Evolutionary conservation across 2,329 filamentous ascomycete genomes (phyloP).

Genomic region (Exophiala oligosperma): DNA sequence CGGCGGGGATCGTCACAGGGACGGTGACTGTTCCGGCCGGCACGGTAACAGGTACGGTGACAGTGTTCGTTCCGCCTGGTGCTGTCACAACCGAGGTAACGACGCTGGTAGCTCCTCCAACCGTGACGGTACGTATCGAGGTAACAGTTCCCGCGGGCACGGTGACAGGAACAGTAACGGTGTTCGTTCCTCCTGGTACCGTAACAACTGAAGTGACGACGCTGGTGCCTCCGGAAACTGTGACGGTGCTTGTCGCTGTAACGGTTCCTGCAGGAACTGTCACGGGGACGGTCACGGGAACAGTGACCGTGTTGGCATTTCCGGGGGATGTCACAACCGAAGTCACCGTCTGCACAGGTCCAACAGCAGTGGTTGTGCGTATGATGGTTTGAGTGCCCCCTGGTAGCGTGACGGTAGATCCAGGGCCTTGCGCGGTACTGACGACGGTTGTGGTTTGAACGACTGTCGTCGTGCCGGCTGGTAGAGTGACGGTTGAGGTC

Average conservation of each 20-base stretch:
- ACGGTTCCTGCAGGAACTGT: background rate
- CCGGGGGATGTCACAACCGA: background rate
- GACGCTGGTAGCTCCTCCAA: background rate
- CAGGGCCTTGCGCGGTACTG: background rate
- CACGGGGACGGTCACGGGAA: no score
- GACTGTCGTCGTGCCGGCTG: no score
- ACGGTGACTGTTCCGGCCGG: background rate
- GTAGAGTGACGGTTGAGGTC: no score
- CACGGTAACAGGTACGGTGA: background rate
- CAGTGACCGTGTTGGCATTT: no score
- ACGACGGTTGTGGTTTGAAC: no score
- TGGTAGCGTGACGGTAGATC: background rate
- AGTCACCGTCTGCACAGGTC: background rate
- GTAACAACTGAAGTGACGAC: background rate
- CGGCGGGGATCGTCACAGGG: background rate
- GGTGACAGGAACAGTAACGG: no score
- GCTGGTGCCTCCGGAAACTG: background rate
- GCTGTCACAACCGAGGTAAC: background rate
- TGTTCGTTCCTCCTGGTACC: no score
- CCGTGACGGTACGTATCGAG: background rate
- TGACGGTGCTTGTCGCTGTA: background rate
- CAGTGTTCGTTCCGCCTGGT: background rate
- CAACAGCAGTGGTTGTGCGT: no score
- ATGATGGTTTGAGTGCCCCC: background rate
- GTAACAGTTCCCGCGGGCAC: background rate